Percentiles rank a stretch among this genome's conserved stretches.
Conservation (phyloP, 2,329 filamentous ascomycete species). For the Phaeosphaeria sp. region DNA sequence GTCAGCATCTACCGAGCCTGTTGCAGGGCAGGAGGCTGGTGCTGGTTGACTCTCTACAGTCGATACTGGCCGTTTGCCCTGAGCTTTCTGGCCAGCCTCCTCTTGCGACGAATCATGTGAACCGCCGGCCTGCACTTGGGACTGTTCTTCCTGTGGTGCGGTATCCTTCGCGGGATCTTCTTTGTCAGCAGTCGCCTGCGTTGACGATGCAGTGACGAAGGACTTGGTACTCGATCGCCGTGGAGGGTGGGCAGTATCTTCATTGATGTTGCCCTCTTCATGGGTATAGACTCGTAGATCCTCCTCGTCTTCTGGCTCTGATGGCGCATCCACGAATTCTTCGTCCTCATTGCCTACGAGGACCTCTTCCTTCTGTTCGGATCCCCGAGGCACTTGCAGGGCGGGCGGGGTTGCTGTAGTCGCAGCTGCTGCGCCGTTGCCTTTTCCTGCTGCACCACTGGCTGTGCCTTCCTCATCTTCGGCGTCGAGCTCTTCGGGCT, state of each 20-base stretch:
- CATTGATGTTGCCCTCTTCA: conserved; percentile 19
- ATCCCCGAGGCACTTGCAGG: conserved; percentile 38
- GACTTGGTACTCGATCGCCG: conserved; percentile 41
- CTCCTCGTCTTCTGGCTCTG: conserved; percentile 39
- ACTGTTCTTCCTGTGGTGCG: conserved; percentile 17
- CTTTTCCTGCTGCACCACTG: conserved; percentile 11
- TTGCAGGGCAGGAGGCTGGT: conserved; percentile 31
- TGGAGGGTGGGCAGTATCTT: conserved; percentile 9
- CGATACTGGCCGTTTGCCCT: conserved; percentile 39
- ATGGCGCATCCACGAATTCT: conserved; percentile 38
- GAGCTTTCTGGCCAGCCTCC: conserved; percentile 19
- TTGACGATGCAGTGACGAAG: conserved; percentile 41
- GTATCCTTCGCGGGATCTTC: conserved; percentile 11
- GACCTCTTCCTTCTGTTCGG: conserved; percentile 30
- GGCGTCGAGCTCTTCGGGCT: conserved; percentile 46
- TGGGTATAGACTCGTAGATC: conserved; percentile 25
- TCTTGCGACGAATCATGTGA: conserved; percentile 33
- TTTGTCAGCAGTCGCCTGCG: conserved; percentile 12
- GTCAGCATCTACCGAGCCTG: conserved; percentile 42
- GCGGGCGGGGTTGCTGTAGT: conserved; percentile 34
- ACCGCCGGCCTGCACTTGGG: conserved; percentile 37
- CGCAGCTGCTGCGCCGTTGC: conserved; percentile 22
- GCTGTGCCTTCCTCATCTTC: conserved; percentile 32
- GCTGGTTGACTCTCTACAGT: conserved; percentile 35
- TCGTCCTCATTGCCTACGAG: conserved; percentile 24